A percentile compares a stretch with the other conserved stretches of the same genome.
phyloP scores from a whole-genome alignment of 305 asterid species.

The Fraxinus paxiana region DNA sequence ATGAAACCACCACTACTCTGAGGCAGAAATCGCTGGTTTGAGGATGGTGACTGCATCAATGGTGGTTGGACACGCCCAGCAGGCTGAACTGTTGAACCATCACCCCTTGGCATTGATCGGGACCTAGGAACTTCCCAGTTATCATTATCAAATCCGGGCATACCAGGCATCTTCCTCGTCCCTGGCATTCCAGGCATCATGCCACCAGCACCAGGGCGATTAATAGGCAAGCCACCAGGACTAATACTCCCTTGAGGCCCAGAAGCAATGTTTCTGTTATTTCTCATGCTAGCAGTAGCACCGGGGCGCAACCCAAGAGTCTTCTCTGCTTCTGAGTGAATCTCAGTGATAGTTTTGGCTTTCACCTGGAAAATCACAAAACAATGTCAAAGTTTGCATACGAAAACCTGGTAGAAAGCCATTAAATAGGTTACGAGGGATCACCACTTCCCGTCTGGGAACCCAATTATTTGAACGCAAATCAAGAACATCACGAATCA shows the following conservation, averaged over 20 bases:
- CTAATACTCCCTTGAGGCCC: constrained; percentile 45
- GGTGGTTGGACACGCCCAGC: constrained; percentile 35
- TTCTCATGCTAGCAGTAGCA: constrained; percentile 48
- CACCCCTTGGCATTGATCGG: constrained; percentile 64
- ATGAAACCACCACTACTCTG: constrained; percentile 32
- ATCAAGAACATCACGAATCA: constrained; percentile 83
- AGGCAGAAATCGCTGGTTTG: constrained; percentile 24
- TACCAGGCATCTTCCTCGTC: constrained; percentile 69
- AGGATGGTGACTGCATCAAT: constrained; percentile 26
- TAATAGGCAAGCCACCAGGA: constrained; percentile 56
- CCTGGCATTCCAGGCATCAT: constrained; percentile 97
- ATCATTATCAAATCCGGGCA: constrained; percentile 64
- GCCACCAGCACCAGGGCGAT: constrained; percentile 69
- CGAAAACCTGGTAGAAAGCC: background rate
- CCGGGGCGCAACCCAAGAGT: constrained; percentile 57
- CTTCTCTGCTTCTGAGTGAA: constrained; percentile 74
- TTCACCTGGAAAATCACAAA: constrained; percentile 47
- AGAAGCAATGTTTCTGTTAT: constrained; percentile 38
- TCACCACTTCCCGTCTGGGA: constrained; percentile 91
- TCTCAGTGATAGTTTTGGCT: constrained; percentile 68
- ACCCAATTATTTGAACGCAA: constrained; percentile 79
- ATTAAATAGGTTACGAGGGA: constrained; percentile 18
- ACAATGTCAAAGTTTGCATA: constrained; percentile 14
- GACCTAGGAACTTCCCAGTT: constrained; percentile 78
- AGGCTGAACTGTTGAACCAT: constrained; percentile 32